phyloP scores from a whole-genome alignment of 2,329 filamentous ascomycete genomes.

The Didymella pomorum region DNA sequence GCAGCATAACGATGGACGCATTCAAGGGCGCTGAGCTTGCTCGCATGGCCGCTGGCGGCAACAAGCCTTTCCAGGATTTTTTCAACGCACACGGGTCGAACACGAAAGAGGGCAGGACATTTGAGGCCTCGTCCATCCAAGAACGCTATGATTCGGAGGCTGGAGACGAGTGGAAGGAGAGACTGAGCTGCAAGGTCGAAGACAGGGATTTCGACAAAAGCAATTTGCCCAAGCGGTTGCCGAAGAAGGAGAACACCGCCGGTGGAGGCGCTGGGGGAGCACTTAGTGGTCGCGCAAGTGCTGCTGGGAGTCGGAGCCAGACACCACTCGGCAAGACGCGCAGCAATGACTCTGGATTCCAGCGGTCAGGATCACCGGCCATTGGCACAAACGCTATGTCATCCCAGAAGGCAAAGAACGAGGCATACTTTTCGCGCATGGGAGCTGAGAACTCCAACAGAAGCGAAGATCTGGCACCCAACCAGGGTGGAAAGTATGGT shows the following conservation, averaged over 20 bases:
- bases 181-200: constrained; percentile 86
- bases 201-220: constrained; percentile 83
- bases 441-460: constrained; percentile 83
- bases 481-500: constrained; percentile 88
- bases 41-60: constrained; percentile 92
- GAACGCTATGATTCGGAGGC: constrained; percentile 89
- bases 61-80: constrained; percentile 85
- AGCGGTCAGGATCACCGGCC: constrained; percentile 49
- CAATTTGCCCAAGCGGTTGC: constrained; percentile 61
- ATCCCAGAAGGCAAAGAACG: constrained; percentile 70
- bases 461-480: constrained; percentile 78
- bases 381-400: constrained; percentile 50
- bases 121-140: constrained; percentile 88
- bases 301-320: constrained; percentile 48
- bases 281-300: constrained; percentile 46
- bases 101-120: constrained; percentile 60
- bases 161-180: constrained; percentile 95
- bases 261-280: constrained; percentile 36
- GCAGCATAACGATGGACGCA: constrained; percentile 97
- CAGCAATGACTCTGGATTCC: constrained; percentile 39
- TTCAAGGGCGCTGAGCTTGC: constrained; percentile 94
- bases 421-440: constrained; percentile 87
- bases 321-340: constrained; percentile 51
- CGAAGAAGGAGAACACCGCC: constrained; percentile 44
- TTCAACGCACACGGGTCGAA: constrained; percentile 70